These are phyloP conservation scores for Otatea glauca DNA, from an alignment of 176 grass and related monocot species.

Conservation along the genomic window DNA sequence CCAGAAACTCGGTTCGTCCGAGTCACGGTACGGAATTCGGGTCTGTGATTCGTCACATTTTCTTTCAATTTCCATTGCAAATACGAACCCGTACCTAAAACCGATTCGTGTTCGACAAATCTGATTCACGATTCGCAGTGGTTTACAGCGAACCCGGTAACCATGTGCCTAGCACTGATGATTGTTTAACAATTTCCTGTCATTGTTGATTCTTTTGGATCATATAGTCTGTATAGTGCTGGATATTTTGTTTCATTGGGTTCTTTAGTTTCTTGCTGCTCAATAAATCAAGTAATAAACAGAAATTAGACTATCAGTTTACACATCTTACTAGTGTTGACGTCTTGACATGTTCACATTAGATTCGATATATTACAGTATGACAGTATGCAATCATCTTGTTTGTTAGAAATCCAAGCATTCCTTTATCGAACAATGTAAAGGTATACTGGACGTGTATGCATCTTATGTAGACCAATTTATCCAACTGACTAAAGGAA, in stretches of 20 bases:
- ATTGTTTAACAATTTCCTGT: slow-evolving; percentile 40
- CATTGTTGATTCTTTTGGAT: slow-evolving; percentile 50
- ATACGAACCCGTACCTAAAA: no score
- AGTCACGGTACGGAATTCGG: no score
- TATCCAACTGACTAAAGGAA: neutral
- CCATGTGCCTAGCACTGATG: neutral
- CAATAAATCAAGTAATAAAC: slow-evolving; percentile 43
- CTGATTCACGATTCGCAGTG: no score
- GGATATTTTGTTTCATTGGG: slow-evolving; percentile 42
- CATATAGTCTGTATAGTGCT: slow-evolving; percentile 34
- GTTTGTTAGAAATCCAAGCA: neutral
- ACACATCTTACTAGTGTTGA: neutral
- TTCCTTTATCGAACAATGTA: slow-evolving; percentile 4
- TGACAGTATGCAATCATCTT: neutral
- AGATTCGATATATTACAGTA: neutral
- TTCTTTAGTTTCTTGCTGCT: slow-evolving; percentile 40
- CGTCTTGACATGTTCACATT: neutral
- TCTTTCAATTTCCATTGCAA: no score
- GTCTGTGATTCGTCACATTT: no score
- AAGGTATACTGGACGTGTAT: neutral
- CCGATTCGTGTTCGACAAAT: no score
- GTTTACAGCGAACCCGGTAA: no score
- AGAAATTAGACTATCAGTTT: slow-evolving; percentile 25
- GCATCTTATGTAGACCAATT: neutral
- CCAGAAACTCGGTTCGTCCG: no score